Percentiles rank a stretch among this genome's conserved stretches.
Evolutionary conservation across 306 rosid genomes (phyloP).

Genomic region (Mucuna pruriens): DNA sequence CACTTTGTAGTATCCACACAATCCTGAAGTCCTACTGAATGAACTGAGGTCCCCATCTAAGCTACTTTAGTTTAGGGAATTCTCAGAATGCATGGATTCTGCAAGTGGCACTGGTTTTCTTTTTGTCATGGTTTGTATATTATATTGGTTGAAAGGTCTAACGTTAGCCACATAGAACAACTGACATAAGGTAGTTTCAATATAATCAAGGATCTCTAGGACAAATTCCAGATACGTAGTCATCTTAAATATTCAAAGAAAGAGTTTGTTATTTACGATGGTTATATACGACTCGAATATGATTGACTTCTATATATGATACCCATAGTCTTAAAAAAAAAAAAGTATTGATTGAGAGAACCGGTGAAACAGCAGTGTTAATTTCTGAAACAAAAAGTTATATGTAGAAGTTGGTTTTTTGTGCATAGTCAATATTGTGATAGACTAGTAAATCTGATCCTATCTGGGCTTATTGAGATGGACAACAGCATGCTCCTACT

Average conservation of each 20-base stretch:
- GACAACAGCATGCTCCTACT: neutral
- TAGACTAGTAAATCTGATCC: neutral
- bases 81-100: constrained; percentile 94
- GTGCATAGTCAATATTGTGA: neutral
- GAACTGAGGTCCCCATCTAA: constrained; percentile 97
- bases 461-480: neutral
- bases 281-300: too few species aligned
- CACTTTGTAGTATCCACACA: constrained; percentile 97
- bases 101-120: constrained; percentile 76
- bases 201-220: too few species aligned
- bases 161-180: too few species aligned
- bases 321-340: too few species aligned
- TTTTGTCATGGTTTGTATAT: neutral
- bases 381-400: neutral
- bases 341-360: neutral
- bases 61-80: constrained; percentile 95
- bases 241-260: too few species aligned
- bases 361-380: constrained; percentile 12
- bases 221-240: too few species aligned
- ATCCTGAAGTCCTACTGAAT: constrained; percentile 87
- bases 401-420: constrained; percentile 12
- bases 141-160: constrained; percentile 4
- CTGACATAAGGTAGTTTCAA: too few species aligned
- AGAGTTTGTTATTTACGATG: too few species aligned
- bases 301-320: too few species aligned